Evolutionary conservation across 805 yeast genomes (phyloP).

Genomic region (Sugiyamaella floridensis): DNA sequence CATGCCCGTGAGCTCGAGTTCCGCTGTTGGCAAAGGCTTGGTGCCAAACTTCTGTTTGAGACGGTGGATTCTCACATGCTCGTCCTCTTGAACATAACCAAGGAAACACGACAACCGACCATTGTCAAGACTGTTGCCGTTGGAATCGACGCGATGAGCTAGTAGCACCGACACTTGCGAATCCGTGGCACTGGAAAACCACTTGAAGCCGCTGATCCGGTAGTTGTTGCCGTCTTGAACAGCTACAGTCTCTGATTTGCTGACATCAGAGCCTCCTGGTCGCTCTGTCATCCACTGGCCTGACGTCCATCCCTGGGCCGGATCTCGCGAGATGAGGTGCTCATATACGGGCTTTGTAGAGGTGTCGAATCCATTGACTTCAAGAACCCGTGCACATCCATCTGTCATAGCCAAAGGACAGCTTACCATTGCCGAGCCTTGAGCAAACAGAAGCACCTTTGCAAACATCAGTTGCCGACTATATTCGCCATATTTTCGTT

Average conservation of each 20-base stretch:
- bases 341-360: slow-evolving; percentile 12
- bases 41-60: slow-evolving; percentile 30
- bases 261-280: slow-evolving; percentile 29
- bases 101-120: slow-evolving; percentile 25
- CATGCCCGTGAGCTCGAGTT: slow-evolving; percentile 24
- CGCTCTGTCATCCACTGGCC: slow-evolving; percentile 33
- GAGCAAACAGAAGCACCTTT: slow-evolving; percentile 23
- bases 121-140: slow-evolving; percentile 5
- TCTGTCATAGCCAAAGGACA: slow-evolving; percentile 33
- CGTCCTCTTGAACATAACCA: slow-evolving; percentile 19
- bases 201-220: slow-evolving; percentile 26
- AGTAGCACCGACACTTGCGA: slow-evolving; percentile 26
- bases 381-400: slow-evolving; percentile 29
- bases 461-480: slow-evolving; percentile 24
- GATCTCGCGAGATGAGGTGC: slow-evolving; percentile 24
- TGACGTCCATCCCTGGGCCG: slow-evolving; percentile 27
- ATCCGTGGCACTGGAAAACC: slow-evolving; percentile 31
- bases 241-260: slow-evolving; percentile 27
- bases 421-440: slow-evolving; percentile 28
- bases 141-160: slow-evolving; percentile 21
- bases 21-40: slow-evolving; percentile 29
- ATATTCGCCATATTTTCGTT: slow-evolving; percentile 19
- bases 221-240: slow-evolving; percentile 10
- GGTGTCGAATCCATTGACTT: slow-evolving; percentile 7
- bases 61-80: slow-evolving; percentile 22